phyloP scores from a whole-genome alignment of 2,329 filamentous ascomycete genomes.

The Ceratocystis harringtonii region DNA sequence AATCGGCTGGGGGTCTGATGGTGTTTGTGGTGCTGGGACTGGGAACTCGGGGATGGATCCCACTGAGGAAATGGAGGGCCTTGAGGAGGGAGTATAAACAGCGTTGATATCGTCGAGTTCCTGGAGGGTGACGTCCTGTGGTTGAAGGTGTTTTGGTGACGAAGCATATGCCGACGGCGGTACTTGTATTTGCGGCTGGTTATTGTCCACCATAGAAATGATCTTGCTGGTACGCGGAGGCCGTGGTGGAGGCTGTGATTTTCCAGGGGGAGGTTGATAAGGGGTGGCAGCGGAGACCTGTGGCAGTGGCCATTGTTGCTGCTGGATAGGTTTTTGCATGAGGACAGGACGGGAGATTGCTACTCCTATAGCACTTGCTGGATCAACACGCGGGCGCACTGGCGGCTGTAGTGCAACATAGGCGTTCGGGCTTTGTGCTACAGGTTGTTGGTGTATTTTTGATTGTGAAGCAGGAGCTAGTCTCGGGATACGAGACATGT shows the following conservation, averaged over 20 bases:
- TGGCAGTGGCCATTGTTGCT: slow-evolving; percentile 26
- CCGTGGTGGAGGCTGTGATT: slow-evolving; percentile 37
- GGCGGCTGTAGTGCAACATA: background rate
- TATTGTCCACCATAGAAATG: slow-evolving; percentile 37
- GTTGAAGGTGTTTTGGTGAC: slow-evolving; percentile 21
- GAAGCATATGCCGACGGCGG: background rate
- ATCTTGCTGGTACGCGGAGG: slow-evolving; percentile 41
- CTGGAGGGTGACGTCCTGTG: slow-evolving; percentile 25
- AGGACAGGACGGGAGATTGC: slow-evolving; percentile 40
- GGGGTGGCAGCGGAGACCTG: slow-evolving; percentile 24
- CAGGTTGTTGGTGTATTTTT: background rate
- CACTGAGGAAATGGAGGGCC: slow-evolving; percentile 38
- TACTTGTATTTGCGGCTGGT: slow-evolving; percentile 39
- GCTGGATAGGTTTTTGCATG: slow-evolving; percentile 39
- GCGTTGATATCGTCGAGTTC: slow-evolving; percentile 29
- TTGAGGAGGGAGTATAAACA: slow-evolving; percentile 34
- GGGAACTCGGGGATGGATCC: slow-evolving; percentile 47
- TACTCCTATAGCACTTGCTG: slow-evolving; percentile 21
- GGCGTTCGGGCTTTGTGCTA: background rate
- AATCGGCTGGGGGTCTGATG: slow-evolving; percentile 19
- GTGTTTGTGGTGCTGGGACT: slow-evolving; percentile 19
- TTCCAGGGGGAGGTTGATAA: slow-evolving; percentile 37
- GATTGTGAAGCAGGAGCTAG: slow-evolving; percentile 18
- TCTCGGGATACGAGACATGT: slow-evolving; percentile 14
- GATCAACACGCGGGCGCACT: slow-evolving; percentile 20